Percentiles rank a stretch among this genome's conserved stretches.
phyloP scores from a whole-genome alignment of 2,329 filamentous ascomycete species.

The Beauveria rudraprayagi region DNA sequence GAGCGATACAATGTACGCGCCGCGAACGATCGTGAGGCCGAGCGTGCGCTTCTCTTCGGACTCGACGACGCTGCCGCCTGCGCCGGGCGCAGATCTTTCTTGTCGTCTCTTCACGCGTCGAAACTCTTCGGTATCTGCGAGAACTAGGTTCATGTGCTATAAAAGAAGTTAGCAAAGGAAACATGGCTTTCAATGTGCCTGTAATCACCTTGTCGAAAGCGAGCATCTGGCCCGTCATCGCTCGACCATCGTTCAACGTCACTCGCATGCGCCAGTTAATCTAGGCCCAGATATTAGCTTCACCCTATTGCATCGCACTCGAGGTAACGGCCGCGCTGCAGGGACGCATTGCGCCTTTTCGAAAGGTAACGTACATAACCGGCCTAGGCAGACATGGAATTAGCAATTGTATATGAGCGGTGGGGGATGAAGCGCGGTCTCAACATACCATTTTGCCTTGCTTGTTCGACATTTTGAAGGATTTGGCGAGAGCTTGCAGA shows the following conservation, averaged over 20 bases:
- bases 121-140: constrained; percentile 98
- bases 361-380: constrained; percentile 54
- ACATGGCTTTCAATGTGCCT: constrained; percentile 11
- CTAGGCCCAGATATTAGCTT: constrained; percentile 37
- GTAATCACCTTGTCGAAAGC: constrained; percentile 84
- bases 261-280: constrained; percentile 99
- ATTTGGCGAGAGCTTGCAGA: constrained; percentile 21
- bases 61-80: constrained; percentile 58
- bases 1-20: constrained; percentile 87
- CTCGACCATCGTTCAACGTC: constrained; percentile 86
- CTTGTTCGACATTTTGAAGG: constrained; percentile 53
- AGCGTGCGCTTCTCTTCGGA: constrained; percentile 97
- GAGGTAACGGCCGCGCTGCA: constrained; percentile 10
- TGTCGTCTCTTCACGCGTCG: constrained; percentile 82
- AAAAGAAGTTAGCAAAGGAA: constrained; percentile 5
- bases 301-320: background rate
- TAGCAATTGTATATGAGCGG: constrained; percentile 50
- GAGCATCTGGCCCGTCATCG: constrained; percentile 97
- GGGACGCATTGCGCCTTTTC: constrained; percentile 1
- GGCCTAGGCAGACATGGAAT: constrained; percentile 50
- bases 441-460: constrained; percentile 97
- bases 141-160: constrained; percentile 97
- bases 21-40: constrained; percentile 87
- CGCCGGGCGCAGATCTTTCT: constrained; percentile 59
- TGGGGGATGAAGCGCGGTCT: constrained; percentile 25